These are phyloP conservation scores for Colletotrichum tamarilloi DNA, from an alignment of 2,329 filamentous ascomycete species.

Conservation along the genomic window DNA sequence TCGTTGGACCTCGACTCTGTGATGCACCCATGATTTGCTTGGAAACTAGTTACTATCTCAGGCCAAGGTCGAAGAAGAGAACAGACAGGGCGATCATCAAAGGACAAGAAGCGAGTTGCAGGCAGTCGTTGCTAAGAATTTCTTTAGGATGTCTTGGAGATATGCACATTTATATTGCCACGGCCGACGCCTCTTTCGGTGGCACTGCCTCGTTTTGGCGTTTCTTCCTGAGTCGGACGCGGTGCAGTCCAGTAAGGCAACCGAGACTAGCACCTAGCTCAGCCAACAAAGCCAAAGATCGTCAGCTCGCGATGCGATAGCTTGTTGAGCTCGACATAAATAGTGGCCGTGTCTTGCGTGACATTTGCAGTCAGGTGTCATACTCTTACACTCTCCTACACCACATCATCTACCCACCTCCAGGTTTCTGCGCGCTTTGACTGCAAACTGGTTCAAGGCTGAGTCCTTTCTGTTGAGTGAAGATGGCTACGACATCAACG, in stretches of 20 bases:
- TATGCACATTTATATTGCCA: no score
- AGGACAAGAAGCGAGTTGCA: no score
- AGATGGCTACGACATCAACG: not conserved
- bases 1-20: not conserved
- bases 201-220: no score
- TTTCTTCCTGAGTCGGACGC: no score
- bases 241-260: not conserved
- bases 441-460: not conserved
- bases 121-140: no score
- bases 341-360: not conserved
- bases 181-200: no score
- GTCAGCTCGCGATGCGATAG: not conserved
- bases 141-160: not conserved
- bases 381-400: not conserved
- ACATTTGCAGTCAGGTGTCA: not conserved
- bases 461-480: no score
- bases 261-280: not conserved
- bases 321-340: not conserved
- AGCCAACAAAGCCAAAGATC: not conserved
- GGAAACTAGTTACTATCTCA: not conserved
- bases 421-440: not conserved
- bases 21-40: not conserved
- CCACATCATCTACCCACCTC: not conserved
- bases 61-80: not conserved
- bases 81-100: not conserved